These are phyloP conservation scores for Trypanosomatidae sp. DNA, from an alignment of 208 protist genomes.

Conservation along the genomic window DNA sequence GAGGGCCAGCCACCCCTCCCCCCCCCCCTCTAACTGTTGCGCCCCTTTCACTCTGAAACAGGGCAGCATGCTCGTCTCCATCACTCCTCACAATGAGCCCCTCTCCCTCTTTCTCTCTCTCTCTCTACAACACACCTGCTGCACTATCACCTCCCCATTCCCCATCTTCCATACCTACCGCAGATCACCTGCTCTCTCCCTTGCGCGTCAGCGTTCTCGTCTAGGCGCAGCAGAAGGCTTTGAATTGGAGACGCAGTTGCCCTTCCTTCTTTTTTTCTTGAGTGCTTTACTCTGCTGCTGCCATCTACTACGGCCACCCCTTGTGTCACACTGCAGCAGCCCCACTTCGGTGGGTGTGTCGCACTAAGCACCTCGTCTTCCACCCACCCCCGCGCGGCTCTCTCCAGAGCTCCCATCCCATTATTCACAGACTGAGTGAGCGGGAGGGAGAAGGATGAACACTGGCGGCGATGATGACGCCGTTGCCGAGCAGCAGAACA, in stretches of 20 bases:
- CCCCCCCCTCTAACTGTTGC: background rate
- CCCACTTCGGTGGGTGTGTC: background rate
- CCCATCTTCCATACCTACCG: background rate
- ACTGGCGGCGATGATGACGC: conserved; percentile 8
- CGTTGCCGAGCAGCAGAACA: conserved; percentile 43
- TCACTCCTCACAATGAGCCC: background rate
- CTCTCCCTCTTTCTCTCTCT: background rate
- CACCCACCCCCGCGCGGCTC: background rate
- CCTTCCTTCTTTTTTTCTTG: background rate
- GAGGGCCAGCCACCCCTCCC: background rate
- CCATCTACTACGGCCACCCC: background rate
- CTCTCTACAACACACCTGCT: background rate
- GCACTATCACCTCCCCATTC: background rate
- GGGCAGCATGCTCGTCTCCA: background rate
- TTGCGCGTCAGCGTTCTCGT: background rate
- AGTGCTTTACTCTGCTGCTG: background rate
- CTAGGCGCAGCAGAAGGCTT: background rate
- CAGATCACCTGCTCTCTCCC: background rate
- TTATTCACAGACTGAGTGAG: background rate
- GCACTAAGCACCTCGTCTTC: background rate
- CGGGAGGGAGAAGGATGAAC: background rate
- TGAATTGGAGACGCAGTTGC: background rate
- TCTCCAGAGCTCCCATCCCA: background rate
- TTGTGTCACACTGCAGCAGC: background rate
- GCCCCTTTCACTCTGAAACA: background rate